Percentiles rank a stretch among this genome's conserved stretches.
Conservation (phyloP, 1,284 basidiomycete species). For the Moesziomyces parantarcticus region DNA sequence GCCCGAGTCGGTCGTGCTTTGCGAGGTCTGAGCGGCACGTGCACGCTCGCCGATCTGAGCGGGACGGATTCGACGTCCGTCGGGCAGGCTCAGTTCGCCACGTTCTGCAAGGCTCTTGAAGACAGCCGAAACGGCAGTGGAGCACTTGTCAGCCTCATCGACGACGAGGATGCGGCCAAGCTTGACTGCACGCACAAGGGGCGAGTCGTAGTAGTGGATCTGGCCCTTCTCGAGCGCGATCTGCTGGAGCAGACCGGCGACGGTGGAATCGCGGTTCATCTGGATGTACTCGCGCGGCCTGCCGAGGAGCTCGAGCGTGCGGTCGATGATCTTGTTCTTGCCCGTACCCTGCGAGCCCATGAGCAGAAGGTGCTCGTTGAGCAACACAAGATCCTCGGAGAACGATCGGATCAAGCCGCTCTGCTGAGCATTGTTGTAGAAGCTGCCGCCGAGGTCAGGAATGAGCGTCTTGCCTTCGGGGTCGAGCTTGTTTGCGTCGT, state of each 20-base stretch:
- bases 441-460: slow-evolving; percentile 60
- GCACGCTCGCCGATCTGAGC: slow-evolving; percentile 8
- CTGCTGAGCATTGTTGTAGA: slow-evolving; percentile 68
- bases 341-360: slow-evolving; percentile 69
- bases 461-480: slow-evolving; percentile 64
- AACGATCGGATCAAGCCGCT: slow-evolving; percentile 64
- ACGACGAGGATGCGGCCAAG: slow-evolving; percentile 68
- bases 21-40: background rate
- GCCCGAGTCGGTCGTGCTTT: slow-evolving; percentile 5
- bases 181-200: slow-evolving; percentile 66
- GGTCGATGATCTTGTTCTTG: slow-evolving; percentile 69
- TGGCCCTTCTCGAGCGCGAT: slow-evolving; percentile 65
- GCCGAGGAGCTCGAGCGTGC: slow-evolving; percentile 65
- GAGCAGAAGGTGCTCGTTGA: slow-evolving; percentile 67
- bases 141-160: slow-evolving; percentile 69
- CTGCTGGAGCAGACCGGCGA: slow-evolving; percentile 62
- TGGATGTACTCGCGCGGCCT: slow-evolving; percentile 69
- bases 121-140: slow-evolving; percentile 67
- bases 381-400: slow-evolving; percentile 65
- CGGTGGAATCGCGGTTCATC: slow-evolving; percentile 67
- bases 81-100: slow-evolving; percentile 67
- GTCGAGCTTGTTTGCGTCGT: slow-evolving; percentile 58
- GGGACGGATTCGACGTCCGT: slow-evolving; percentile 65
- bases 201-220: slow-evolving; percentile 66
- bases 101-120: slow-evolving; percentile 68